A percentile compares a stretch with the other conserved stretches of the same genome.
Conservation (phyloP, 805 yeast genomes). For the Scheffersomyces spartinae region DNA sequence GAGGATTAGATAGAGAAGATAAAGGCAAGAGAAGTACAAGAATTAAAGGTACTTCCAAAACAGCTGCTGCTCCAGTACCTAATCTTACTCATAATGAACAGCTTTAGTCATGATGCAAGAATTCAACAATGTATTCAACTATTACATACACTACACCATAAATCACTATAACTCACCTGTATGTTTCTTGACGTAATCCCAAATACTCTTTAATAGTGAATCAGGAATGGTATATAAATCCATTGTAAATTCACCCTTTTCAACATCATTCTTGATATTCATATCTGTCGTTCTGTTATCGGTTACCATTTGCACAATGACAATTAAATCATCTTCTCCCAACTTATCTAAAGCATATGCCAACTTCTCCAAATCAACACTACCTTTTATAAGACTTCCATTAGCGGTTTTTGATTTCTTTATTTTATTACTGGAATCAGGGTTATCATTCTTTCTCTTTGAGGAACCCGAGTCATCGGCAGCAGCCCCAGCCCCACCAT, state of each 20-base stretch:
- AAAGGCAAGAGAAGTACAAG: constrained; percentile 16
- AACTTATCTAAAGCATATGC: constrained; percentile 84
- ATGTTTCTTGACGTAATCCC: constrained; percentile 87
- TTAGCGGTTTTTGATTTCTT: constrained; percentile 42
- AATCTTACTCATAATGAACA: constrained; percentile 3
- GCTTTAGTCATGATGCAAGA: neutral
- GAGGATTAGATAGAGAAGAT: constrained; percentile 56
- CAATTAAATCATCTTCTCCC: constrained; percentile 84
- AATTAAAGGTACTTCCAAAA: constrained; percentile 14
- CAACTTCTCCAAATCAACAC: constrained; percentile 77
- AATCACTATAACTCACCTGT: constrained; percentile 12
- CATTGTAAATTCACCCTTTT: constrained; percentile 95
- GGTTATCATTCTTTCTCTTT: constrained; percentile 14
- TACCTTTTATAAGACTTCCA: constrained; percentile 50
- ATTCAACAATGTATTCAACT: too few relatives aligned
- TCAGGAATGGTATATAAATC: constrained; percentile 92
- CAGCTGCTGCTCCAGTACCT: constrained; percentile 32
- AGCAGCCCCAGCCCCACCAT: constrained; percentile 25
- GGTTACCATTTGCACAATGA: constrained; percentile 95
- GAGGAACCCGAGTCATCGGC: constrained; percentile 10
- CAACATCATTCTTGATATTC: constrained; percentile 92
- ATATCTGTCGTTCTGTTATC: constrained; percentile 91
- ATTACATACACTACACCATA: neutral
- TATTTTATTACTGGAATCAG: constrained; percentile 21
- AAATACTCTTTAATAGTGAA: constrained; percentile 75